Conservation (phyloP, 345 rosid species). For the Populus simonii region DNA sequence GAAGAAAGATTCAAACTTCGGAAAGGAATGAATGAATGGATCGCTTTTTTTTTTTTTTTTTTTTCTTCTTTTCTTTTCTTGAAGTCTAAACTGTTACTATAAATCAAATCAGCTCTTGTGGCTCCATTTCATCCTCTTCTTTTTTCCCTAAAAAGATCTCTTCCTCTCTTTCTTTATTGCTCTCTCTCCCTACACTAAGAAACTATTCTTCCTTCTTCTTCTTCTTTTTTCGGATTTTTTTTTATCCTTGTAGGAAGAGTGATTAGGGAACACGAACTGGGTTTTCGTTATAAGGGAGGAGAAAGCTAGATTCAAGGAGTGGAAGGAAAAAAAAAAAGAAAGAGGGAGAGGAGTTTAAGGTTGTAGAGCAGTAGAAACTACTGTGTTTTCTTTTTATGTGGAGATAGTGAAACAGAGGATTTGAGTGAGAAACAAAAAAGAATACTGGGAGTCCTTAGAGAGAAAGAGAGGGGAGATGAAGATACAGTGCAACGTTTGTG, state of each 20-base stretch:
- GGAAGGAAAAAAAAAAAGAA: neutral
- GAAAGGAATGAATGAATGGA: neutral
- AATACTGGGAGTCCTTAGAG: neutral
- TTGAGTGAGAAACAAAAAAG: neutral
- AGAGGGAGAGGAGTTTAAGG: neutral
- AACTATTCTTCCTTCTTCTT: neutral
- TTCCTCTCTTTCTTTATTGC: neutral
- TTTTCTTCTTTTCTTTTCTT: too few relatives aligned
- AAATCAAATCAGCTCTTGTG: neutral
- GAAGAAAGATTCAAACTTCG: neutral
- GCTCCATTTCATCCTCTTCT: constrained; percentile 19
- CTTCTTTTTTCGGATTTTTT: neutral
- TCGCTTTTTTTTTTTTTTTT: too few relatives aligned
- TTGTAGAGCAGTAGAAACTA: neutral
- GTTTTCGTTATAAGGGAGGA: neutral
- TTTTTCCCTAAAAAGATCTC: neutral
- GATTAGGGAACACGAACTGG: neutral
- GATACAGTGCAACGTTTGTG: constrained; percentile 98
- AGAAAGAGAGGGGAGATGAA: constrained; percentile 44
- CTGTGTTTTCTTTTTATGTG: neutral
- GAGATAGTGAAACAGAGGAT: neutral
- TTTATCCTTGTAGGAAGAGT: neutral
- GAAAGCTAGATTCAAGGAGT: neutral
- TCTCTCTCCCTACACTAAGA: too few relatives aligned
- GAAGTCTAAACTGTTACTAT: too few relatives aligned